Conservation (phyloP, 495 filamentous ascomycete species). For the Xylaria venustula region DNA sequence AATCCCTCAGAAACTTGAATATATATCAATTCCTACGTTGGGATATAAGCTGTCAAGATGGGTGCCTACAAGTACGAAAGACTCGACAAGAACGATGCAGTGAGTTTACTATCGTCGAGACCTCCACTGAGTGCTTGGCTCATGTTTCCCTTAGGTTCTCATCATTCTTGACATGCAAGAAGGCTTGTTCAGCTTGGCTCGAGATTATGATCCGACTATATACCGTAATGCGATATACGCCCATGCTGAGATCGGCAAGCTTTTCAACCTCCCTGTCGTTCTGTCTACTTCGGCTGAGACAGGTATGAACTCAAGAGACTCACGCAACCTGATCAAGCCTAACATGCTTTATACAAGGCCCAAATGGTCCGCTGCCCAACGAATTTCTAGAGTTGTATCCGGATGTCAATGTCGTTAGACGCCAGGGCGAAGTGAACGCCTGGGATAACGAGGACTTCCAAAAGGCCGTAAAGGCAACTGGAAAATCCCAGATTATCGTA, state of each 20-base stretch:
- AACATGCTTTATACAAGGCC: conserved; percentile 41
- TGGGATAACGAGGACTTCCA: conserved; percentile 78
- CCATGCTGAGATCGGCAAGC: conserved; percentile 63
- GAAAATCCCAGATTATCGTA: conserved; percentile 69
- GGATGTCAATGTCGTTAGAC: conserved; percentile 61
- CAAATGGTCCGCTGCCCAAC: conserved; percentile 69
- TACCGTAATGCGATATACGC: conserved; percentile 69
- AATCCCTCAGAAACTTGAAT: too few relatives aligned
- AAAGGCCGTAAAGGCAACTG: conserved; percentile 62
- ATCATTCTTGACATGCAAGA: conserved; percentile 72
- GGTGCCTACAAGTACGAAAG: conserved; percentile 31
- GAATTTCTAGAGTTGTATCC: conserved; percentile 71
- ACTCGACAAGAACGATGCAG: conserved; percentile 57
- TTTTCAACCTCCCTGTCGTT: conserved; percentile 68
- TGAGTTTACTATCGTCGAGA: conserved; percentile 23
- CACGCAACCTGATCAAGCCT: neutral
- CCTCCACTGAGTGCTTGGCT: neutral
- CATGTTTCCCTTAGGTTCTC: conserved; percentile 43
- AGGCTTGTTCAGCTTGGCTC: conserved; percentile 63
- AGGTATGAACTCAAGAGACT: conserved; percentile 19
- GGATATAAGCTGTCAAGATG: neutral
- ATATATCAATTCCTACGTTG: conserved; percentile 25
- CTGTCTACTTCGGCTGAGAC: conserved; percentile 66
- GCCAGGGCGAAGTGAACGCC: conserved; percentile 75
- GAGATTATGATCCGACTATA: conserved; percentile 60